Evolutionary conservation across 2,329 filamentous ascomycete genomes (phyloP).

Genomic region (Cladophialophora psammophila): DNA sequence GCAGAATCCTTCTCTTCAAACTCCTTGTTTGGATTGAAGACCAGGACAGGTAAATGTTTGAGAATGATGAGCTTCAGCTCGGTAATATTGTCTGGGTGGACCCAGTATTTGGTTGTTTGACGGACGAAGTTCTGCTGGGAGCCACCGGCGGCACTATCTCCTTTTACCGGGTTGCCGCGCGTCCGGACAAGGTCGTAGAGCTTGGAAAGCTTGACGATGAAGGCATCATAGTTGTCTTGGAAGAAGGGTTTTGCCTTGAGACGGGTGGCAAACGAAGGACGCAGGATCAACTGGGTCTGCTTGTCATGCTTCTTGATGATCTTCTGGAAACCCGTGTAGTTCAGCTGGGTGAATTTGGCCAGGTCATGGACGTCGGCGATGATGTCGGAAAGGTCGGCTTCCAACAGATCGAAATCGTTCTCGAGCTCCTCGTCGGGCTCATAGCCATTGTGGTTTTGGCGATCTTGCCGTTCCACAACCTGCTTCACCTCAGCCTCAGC

Average conservation of each 20-base stretch:
- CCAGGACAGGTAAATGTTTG: constrained; percentile 94
- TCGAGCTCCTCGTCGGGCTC: constrained; percentile 62
- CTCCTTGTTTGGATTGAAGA: constrained; percentile 97
- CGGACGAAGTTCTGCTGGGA: constrained; percentile 94
- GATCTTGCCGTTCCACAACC: constrained; percentile 76
- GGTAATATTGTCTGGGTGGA: constrained; percentile 97
- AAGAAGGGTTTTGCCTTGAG: constrained; percentile 98
- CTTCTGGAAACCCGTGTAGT: constrained; percentile 99
- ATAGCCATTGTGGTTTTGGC: constrained; percentile 50
- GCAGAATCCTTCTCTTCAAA: constrained; percentile 90
- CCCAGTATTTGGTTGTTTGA: constrained; percentile 99
- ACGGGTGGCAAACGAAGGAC: constrained; percentile 92
- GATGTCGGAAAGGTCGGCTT: constrained; percentile 95
- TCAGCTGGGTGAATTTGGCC: constrained; percentile 96
- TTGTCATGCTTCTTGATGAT: constrained; percentile 99
- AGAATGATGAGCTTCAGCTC: constrained; percentile 97
- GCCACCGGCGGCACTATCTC: constrained; percentile 89
- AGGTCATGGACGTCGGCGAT: constrained; percentile 98
- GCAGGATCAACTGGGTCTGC: constrained; percentile 90
- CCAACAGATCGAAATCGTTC: constrained; percentile 91
- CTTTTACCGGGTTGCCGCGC: constrained; percentile 87
- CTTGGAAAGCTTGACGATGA: constrained; percentile 91
- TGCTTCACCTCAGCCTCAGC: constrained; percentile 90
- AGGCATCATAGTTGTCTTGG: constrained; percentile 97
- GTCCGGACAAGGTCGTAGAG: constrained; percentile 95